These are phyloP conservation scores for Xylaria sp. DNA, from an alignment of 2,329 filamentous ascomycete species.

Conservation along the genomic window DNA sequence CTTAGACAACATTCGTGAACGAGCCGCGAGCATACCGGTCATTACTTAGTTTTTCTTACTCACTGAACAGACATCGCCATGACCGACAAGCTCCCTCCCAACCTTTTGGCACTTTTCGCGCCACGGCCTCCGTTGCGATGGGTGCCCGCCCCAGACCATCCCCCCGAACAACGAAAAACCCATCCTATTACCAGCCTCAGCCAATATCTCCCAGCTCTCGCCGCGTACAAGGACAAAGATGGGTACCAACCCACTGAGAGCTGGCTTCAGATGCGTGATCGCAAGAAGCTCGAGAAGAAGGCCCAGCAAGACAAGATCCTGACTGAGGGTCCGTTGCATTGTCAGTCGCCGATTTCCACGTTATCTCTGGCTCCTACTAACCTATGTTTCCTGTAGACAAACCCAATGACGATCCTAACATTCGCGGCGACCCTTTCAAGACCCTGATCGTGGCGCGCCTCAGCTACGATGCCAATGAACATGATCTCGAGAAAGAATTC, in stretches of 20 bases:
- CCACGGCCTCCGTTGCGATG: slow-evolving; percentile 90
- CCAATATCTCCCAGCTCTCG: slow-evolving; percentile 71
- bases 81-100: slow-evolving; percentile 95
- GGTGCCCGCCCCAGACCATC: slow-evolving; percentile 79
- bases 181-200: slow-evolving; percentile 73
- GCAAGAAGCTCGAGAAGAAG: slow-evolving; percentile 80
- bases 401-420: slow-evolving; percentile 81
- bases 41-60: too few relatives aligned
- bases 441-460: slow-evolving; percentile 91
- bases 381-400: slow-evolving; percentile 60
- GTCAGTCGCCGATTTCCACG: slow-evolving; percentile 47
- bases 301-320: slow-evolving; percentile 65
- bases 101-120: slow-evolving; percentile 91
- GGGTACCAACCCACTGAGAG: slow-evolving; percentile 84
- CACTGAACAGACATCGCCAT: slow-evolving; percentile 52
- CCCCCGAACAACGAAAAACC: slow-evolving; percentile 80
- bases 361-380: slow-evolving; percentile 17
- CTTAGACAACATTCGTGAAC: slow-evolving; percentile 1
- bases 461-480: slow-evolving; percentile 84
- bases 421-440: slow-evolving; percentile 91
- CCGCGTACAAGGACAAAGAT: slow-evolving; percentile 78
- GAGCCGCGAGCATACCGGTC: too few relatives aligned
- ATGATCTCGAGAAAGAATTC: slow-evolving; percentile 92
- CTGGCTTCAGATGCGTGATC: slow-evolving; percentile 86
- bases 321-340: slow-evolving; percentile 65